Conservation (phyloP, 2,329 filamentous ascomycete species). For the Claviceps sp. region DNA sequence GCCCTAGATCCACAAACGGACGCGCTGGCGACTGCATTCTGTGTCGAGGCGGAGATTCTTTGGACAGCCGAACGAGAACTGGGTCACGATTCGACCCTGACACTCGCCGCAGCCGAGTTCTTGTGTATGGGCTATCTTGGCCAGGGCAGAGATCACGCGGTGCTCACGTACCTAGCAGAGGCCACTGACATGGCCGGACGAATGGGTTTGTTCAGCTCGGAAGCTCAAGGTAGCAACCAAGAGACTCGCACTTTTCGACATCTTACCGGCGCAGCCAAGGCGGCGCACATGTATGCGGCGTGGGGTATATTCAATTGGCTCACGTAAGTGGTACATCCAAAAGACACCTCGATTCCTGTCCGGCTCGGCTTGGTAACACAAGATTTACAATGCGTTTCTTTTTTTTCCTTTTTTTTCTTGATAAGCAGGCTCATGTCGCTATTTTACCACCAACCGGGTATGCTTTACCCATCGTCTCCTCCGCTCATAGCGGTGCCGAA, state of each 20-base stretch:
- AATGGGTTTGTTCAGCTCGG: slow-evolving; percentile 13
- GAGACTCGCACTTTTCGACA: background rate
- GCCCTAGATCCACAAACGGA: slow-evolving; percentile 15
- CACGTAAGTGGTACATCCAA: slow-evolving; percentile 11
- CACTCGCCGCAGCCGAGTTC: slow-evolving; percentile 17
- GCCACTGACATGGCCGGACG: slow-evolving; percentile 15
- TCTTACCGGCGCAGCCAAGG: slow-evolving; percentile 7
- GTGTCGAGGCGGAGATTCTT: slow-evolving; percentile 14
- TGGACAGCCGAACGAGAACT: slow-evolving; percentile 12
- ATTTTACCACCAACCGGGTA: slow-evolving; percentile 20
- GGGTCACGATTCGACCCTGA: slow-evolving; percentile 11
- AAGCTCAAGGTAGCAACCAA: background rate
- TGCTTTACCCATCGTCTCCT: slow-evolving; percentile 8
- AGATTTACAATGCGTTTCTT: background rate
- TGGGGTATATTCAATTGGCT: slow-evolving; percentile 21
- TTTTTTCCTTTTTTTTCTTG: too few relatives aligned
- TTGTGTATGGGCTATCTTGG: slow-evolving; percentile 19
- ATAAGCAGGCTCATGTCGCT: slow-evolving; percentile 15
- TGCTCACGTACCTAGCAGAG: slow-evolving; percentile 14
- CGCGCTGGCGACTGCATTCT: slow-evolving; percentile 11
- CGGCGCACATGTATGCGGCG: slow-evolving; percentile 8
- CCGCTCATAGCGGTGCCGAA: slow-evolving; percentile 9
- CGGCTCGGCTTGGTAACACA: too few relatives aligned
- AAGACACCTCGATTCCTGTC: background rate
- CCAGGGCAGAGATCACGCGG: slow-evolving; percentile 16